phyloP scores from a whole-genome alignment of 805 yeast genomes.

The Lipomyces lipofer region DNA sequence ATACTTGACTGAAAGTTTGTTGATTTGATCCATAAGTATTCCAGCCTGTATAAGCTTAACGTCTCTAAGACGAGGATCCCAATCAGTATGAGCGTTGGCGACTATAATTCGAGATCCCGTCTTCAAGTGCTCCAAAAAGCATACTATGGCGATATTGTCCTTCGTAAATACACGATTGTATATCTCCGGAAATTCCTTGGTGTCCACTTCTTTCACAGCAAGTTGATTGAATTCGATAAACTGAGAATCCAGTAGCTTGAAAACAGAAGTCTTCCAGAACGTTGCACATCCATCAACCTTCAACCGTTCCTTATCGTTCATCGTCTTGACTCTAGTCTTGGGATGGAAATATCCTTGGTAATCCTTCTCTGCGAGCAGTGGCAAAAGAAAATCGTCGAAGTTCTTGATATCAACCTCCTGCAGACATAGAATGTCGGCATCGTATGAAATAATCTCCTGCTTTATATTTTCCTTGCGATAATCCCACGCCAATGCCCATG shows the following conservation, averaged over 20 bases:
- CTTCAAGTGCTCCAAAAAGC: conserved; percentile 68
- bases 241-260: conserved; percentile 68
- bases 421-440: conserved; percentile 80
- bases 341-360: conserved; percentile 81
- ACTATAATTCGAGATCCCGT: conserved; percentile 72
- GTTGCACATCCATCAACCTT: conserved; percentile 99
- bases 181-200: conserved; percentile 89
- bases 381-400: conserved; percentile 83
- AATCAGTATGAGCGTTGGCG: conserved; percentile 92
- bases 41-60: conserved; percentile 96
- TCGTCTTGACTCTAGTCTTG: conserved; percentile 87
- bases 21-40: conserved; percentile 83
- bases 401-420: conserved; percentile 94
- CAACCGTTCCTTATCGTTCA: conserved; percentile 65
- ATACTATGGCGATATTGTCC: conserved; percentile 84
- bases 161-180: conserved; percentile 95
- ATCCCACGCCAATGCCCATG: conserved; percentile 96
- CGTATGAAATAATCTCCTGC: conserved; percentile 64
- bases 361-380: conserved; percentile 68
- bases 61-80: conserved; percentile 97
- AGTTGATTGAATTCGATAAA: conserved; percentile 71
- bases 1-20: conserved; percentile 57
- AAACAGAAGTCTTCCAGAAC: conserved; percentile 69
- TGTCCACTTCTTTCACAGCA: conserved; percentile 50
- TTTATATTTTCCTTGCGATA: conserved; percentile 76